A percentile compares a stretch with the other conserved stretches of the same genome.
phyloP scores from a whole-genome alignment of 169 alveolate species.

The Perkinsus chesapeaki region DNA sequence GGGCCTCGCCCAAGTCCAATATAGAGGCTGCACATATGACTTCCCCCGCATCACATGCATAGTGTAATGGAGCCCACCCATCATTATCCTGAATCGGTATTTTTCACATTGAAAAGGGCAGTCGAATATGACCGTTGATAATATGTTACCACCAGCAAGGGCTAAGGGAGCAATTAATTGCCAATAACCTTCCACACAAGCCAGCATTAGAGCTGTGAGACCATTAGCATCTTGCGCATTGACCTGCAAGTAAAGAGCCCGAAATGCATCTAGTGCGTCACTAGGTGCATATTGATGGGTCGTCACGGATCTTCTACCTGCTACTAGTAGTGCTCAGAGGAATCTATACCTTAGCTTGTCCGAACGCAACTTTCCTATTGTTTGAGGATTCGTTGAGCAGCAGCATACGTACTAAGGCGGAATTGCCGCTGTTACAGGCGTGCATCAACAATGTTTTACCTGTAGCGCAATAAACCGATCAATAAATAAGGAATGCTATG shows the following conservation, averaged over 20 bases:
- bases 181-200: neutral
- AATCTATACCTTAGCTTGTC: neutral
- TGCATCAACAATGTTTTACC: neutral
- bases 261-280: neutral
- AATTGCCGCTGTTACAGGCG: conserved; percentile 6
- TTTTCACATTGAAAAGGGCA: neutral
- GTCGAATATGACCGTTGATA: neutral
- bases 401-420: neutral
- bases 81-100: neutral
- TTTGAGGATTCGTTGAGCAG: neutral
- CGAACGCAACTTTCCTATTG: neutral
- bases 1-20: neutral
- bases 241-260: neutral
- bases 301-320: neutral
- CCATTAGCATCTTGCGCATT: neutral
- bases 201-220: neutral
- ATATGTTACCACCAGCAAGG: neutral
- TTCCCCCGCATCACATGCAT: conserved; percentile 9
- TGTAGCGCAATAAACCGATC: too few relatives aligned
- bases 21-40: neutral
- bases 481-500: too few relatives aligned
- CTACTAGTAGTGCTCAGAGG: neutral
- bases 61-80: conserved; percentile 1
- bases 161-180: neutral
- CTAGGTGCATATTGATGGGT: neutral